phyloP scores from a whole-genome alignment of 148 eudicot species.

The Limonium bicolor region DNA sequence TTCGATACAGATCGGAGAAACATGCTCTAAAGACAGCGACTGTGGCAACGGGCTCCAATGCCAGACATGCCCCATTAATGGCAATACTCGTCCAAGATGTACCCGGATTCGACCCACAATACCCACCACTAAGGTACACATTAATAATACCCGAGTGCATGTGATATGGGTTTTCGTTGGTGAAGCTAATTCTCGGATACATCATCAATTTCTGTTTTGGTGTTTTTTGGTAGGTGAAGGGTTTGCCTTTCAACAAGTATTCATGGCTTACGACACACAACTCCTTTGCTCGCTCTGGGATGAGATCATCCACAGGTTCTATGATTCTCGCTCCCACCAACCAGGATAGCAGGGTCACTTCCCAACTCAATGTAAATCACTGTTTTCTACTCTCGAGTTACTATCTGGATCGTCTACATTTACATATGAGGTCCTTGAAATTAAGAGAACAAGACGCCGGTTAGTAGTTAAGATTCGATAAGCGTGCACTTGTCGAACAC shows the following conservation, averaged over 20 bases:
- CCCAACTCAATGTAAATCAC: slow-evolving; percentile 38
- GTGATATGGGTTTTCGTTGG: no score
- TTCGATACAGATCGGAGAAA: slow-evolving; percentile 45
- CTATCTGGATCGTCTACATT: neutral
- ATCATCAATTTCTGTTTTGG: neutral
- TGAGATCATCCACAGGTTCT: slow-evolving; percentile 43
- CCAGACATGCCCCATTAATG: slow-evolving; percentile 50
- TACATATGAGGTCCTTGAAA: neutral
- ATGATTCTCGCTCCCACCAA: slow-evolving; percentile 49
- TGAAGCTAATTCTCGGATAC: no score
- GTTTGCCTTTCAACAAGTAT: slow-evolving; percentile 61
- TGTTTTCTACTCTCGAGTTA: neutral
- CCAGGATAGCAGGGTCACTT: slow-evolving; percentile 64
- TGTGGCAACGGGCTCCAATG: slow-evolving; percentile 50
- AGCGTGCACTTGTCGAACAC: no score
- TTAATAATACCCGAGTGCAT: no score
- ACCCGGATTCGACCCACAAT: slow-evolving; percentile 45
- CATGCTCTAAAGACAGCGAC: slow-evolving; percentile 31
- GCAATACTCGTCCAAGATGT: slow-evolving; percentile 76
- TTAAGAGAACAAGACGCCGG: no score
- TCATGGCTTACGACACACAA: slow-evolving; percentile 91
- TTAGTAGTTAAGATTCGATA: no score
- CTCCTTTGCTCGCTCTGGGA: slow-evolving; percentile 47
- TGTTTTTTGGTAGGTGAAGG: slow-evolving; percentile 35
- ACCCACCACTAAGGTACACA: slow-evolving; percentile 59